Evolutionary conservation across 1,139 yeast genomes (phyloP).

Genomic region (Debaryomyces robertsiae): DNA sequence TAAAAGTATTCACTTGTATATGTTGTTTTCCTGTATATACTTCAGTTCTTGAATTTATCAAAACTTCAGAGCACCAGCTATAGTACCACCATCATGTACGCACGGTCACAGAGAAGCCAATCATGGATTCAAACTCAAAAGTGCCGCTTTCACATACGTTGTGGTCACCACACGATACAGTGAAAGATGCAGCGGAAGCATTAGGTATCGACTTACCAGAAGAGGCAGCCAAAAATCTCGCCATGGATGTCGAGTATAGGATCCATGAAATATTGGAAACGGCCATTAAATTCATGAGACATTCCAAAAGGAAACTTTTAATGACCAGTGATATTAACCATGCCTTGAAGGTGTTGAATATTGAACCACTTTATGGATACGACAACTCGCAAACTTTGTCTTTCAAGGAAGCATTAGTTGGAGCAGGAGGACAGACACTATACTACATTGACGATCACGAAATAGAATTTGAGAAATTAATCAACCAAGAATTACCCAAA

Average conservation of each 20-base stretch:
- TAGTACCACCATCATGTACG: background rate
- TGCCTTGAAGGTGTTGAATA: conserved; percentile 81
- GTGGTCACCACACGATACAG: conserved; percentile 98
- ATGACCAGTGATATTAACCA: conserved; percentile 81
- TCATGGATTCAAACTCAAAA: conserved; percentile 43
- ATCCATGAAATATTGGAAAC: conserved; percentile 94
- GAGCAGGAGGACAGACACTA: conserved; percentile 87
- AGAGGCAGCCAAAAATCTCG: conserved; percentile 90
- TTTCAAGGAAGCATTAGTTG: conserved; percentile 82
- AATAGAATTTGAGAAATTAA: conserved; percentile 89
- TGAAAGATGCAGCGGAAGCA: conserved; percentile 92
- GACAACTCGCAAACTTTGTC: conserved; percentile 61
- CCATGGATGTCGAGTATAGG: conserved; percentile 98
- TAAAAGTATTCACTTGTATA: too few species aligned
- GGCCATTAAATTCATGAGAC: conserved; percentile 94
- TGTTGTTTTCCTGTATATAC: too few species aligned
- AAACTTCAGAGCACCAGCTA: background rate
- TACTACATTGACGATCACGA: conserved; percentile 91
- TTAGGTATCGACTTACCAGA: conserved; percentile 85
- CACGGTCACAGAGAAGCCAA: conserved; percentile 2
- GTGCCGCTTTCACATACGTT: conserved; percentile 79
- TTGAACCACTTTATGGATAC: conserved; percentile 85
- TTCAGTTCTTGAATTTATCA: background rate
- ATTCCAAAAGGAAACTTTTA: conserved; percentile 79
- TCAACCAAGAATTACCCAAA: conserved; percentile 92